These are phyloP conservation scores for Cinnamomum chago DNA, from an alignment of 164 flowering plant species.

Conservation along the genomic window DNA sequence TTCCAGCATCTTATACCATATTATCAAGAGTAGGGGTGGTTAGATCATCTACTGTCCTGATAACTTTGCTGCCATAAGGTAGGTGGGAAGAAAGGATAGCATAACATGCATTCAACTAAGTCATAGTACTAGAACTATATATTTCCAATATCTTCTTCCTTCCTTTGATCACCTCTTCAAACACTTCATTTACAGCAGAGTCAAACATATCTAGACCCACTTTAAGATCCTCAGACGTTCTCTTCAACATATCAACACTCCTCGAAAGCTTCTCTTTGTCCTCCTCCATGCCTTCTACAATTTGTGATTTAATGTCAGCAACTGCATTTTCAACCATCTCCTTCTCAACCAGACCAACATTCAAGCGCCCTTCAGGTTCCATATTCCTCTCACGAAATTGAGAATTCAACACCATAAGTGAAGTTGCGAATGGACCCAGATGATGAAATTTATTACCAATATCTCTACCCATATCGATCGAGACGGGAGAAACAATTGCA, in stretches of 20 bases:
- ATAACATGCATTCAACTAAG: not conserved
- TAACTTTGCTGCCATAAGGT: not conserved
- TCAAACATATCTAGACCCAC: slow-evolving; percentile 22
- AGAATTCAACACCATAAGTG: slow-evolving; percentile 5
- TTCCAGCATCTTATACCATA: not conserved
- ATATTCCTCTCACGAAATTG: slow-evolving; percentile 7
- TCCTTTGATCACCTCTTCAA: slow-evolving; percentile 24
- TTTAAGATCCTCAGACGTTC: slow-evolving; percentile 13
- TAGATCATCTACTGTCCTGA: not conserved
- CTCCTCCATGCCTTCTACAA: slow-evolving; percentile 6
- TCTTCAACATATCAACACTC: slow-evolving; percentile 15
- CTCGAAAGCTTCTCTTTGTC: slow-evolving; percentile 10
- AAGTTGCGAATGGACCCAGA: slow-evolving; percentile 3
- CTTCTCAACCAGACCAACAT: slow-evolving; percentile 8
- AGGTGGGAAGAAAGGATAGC: not conserved
- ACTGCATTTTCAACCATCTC: slow-evolving; percentile 15
- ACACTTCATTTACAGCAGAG: slow-evolving; percentile 14
- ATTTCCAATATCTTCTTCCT: slow-evolving; percentile 14
- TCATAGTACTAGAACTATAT: not conserved
- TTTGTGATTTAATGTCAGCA: slow-evolving; percentile 11
- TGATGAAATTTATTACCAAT: not conserved
- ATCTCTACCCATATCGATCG: slow-evolving; percentile 7
- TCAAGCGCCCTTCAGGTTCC: not conserved
- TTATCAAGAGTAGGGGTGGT: not conserved
- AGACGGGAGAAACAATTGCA: slow-evolving; percentile 10